Evolutionary conservation across 805 yeast genomes (phyloP), one percentile per base, ranked within the genome.

Genomic region (Wickerhamiella vanderwaltii): DNA sequence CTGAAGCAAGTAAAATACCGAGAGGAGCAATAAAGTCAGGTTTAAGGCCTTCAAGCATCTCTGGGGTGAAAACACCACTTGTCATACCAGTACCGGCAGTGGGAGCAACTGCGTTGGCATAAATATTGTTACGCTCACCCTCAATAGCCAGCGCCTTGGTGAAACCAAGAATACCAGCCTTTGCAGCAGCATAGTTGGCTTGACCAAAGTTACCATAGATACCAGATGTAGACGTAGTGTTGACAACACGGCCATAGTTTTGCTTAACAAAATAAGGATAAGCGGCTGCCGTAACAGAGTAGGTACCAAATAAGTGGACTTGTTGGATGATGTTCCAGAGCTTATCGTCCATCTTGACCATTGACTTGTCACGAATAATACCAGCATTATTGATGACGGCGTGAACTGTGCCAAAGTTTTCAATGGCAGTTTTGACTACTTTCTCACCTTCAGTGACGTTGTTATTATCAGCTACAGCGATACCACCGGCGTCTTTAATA

Each of bases 51-150:
- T 84, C 83, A 52, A 79, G 72, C 62, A 88, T 94, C 47, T 75
- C 76, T 36, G 77, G 79, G 36, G 75, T 72, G 65, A 88, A 82
- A 36, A 88, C 77, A 5, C 94, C 81, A 55, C 75, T 73, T 22
- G 98, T 88, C 98, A 88, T 88, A 44, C 93, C 87, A 33, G 98
- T 88, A 57, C 88, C 96, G 22, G 97, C 97, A 60, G 88, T 95
- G 41, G 98, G 98, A 20, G 98, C 97, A 59, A 86, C 77, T 28
- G 76, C 73, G 58, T 87, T 83, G 44, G 77, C 87, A 54, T 69
- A 68, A 51, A 88, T 85, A 57, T 79, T 75, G 55, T 67, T 59
- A 61, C 74, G 84, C 46, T 76, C 76, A 55, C 98, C 98, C 66
- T 88, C 98, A 50, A 83, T 69, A 22, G 97, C 95, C 48, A 85